phyloP scores from a whole-genome alignment of 306 rosid genomes.

The Ormosia semicastrata region DNA sequence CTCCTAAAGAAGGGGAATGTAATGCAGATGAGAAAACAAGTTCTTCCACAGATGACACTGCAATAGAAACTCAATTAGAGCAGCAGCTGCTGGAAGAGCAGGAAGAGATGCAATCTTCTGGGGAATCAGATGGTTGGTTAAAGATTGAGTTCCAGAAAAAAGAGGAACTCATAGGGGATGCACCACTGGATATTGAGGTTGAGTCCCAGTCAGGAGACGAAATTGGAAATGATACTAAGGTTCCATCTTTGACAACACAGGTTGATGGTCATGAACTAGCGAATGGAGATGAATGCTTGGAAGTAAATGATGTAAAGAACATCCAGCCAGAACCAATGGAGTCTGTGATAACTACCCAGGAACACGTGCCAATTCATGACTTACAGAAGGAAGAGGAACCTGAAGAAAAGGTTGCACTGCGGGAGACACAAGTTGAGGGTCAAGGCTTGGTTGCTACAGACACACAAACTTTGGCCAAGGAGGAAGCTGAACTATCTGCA shows the following conservation, averaged over 20 bases:
- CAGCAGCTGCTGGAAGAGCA: constrained; percentile 17
- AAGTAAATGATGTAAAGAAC: neutral
- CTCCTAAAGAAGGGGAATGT: neutral
- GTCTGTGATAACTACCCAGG: neutral
- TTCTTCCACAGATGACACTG: neutral
- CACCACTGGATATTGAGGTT: neutral
- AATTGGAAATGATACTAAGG: neutral
- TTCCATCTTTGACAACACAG: neutral
- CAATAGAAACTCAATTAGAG: neutral
- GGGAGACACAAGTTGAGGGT: neutral
- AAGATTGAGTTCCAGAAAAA: constrained; percentile 6
- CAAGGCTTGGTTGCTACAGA: neutral
- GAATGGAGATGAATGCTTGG: neutral
- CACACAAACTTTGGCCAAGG: neutral
- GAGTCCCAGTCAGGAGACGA: neutral
- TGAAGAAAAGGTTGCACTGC: neutral
- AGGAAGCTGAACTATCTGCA: neutral
- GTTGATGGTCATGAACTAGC: neutral
- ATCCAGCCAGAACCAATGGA: neutral
- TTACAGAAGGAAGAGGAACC: neutral
- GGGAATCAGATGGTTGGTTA: constrained; percentile 23
- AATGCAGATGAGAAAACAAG: neutral
- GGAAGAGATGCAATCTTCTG: constrained; percentile 16
- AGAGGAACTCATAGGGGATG: constrained; percentile 1
- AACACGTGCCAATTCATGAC: neutral